phyloP scores from a whole-genome alignment of 441 rosid genomes.

The Pelargonium citronellum region DNA sequence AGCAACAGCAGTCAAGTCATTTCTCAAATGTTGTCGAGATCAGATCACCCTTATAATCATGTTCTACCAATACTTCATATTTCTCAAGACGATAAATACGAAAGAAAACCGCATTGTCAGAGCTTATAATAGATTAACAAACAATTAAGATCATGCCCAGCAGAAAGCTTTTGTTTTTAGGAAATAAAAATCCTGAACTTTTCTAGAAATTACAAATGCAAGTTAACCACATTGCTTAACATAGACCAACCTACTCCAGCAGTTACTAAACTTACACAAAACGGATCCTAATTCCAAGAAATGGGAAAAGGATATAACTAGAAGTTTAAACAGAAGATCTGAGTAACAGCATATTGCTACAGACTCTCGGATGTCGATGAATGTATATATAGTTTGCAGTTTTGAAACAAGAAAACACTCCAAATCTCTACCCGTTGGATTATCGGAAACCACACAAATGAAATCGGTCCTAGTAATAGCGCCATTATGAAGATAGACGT shows the following conservation, averaged over 20 bases:
- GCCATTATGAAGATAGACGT: no score
- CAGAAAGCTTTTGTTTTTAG: no score
- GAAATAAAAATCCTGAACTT: not conserved
- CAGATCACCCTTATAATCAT: no score
- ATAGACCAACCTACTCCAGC: not conserved
- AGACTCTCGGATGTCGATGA: not conserved
- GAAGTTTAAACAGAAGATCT: not conserved
- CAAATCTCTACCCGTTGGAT: not conserved
- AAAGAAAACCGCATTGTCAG: no score
- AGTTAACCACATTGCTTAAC: not conserved
- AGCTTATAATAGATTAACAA: no score
- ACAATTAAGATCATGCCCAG: no score
- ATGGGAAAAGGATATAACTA: not conserved
- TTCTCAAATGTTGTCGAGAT: no score
- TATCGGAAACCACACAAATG: no score
- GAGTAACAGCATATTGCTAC: not conserved
- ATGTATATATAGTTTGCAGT: constrained; percentile 21
- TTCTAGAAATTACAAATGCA: not conserved
- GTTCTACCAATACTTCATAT: no score
- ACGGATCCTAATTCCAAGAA: not conserved
- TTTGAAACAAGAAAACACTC: constrained; percentile 25
- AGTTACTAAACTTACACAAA: not conserved
- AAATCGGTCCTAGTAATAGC: no score
- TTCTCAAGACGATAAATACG: no score
- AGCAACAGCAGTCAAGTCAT: no score